phyloP scores from a whole-genome alignment of 371 early-diverging fungal genomes.

The Nosema muscidifuracis region DNA sequence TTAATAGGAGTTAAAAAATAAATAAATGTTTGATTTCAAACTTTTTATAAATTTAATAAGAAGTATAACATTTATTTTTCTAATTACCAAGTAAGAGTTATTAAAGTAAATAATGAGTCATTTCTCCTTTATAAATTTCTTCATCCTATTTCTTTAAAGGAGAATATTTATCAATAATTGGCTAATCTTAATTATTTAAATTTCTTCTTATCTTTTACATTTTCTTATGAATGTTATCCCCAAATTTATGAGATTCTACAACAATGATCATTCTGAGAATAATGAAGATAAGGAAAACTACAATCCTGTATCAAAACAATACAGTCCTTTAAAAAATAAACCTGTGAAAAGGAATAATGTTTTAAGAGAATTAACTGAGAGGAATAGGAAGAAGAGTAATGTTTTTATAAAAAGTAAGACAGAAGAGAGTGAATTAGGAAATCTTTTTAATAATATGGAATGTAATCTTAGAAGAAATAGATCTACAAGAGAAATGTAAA shows the following conservation, averaged over 20 bases:
- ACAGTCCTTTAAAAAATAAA: slow-evolving; percentile 16
- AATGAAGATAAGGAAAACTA: slow-evolving; percentile 29
- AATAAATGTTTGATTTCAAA: too few species aligned
- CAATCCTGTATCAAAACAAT: slow-evolving; percentile 21
- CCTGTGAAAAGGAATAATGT: slow-evolving; percentile 13
- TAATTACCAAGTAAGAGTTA: too few species aligned
- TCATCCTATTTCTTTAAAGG: too few species aligned
- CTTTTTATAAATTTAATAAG: too few species aligned
- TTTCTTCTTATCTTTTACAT: too few species aligned
- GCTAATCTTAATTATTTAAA: too few species aligned
- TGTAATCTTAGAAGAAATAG: background rate
- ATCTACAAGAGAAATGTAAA: slow-evolving; percentile 1
- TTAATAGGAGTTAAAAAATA: too few species aligned
- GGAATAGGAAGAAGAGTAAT: background rate
- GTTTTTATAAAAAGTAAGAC: background rate
- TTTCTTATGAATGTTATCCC: slow-evolving; percentile 19
- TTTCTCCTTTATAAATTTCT: too few species aligned
- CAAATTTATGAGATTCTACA: slow-evolving; percentile 4
- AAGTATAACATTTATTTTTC: too few species aligned
- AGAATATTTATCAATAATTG: too few species aligned
- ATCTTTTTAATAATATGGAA: slow-evolving; percentile 9
- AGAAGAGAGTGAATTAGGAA: slow-evolving; percentile 22
- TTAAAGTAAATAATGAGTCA: too few species aligned
- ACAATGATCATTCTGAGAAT: background rate
- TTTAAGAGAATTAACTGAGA: slow-evolving; percentile 26